Evolutionary conservation across 129 eudicot species (phyloP).

Genomic region (Flaveria robusta): DNA sequence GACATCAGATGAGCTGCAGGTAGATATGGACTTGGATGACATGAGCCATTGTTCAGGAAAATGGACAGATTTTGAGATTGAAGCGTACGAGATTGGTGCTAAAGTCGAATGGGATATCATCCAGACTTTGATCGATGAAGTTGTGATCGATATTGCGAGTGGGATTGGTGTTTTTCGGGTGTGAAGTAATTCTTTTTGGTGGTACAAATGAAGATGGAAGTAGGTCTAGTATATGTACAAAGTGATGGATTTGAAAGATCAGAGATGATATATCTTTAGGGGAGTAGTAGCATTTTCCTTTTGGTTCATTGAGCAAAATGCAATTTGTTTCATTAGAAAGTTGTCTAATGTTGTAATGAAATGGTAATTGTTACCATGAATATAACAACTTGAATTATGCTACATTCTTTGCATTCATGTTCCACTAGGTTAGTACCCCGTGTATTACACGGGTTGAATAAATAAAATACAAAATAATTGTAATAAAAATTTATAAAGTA

Average conservation of each 20-base stretch:
- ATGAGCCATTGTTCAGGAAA: constrained; percentile 60
- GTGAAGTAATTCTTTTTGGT: neutral
- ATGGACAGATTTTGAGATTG: constrained; percentile 69
- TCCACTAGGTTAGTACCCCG: too few species aligned
- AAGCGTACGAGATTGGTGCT: constrained; percentile 54
- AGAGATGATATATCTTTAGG: neutral
- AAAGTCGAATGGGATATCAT: constrained; percentile 49
- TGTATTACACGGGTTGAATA: too few species aligned
- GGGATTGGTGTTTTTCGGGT: neutral
- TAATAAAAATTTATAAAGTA: too few species aligned
- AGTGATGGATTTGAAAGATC: constrained; percentile 23
- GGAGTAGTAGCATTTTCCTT: neutral
- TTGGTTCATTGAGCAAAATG: constrained; percentile 2
- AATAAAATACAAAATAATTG: too few species aligned
- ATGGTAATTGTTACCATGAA: neutral
- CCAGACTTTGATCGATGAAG: constrained; percentile 62
- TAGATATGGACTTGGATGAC: constrained; percentile 72
- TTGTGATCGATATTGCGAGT: constrained; percentile 46
- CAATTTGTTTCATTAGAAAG: neutral
- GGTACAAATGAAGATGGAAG: constrained; percentile 2
- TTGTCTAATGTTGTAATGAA: neutral
- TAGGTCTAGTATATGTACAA: constrained; percentile 19
- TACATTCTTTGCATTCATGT: too few species aligned
- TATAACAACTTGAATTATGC: neutral
- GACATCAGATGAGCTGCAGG: constrained; percentile 32